phyloP scores from a whole-genome alignment of 495 filamentous ascomycete genomes.

The Penicillium canariense region DNA sequence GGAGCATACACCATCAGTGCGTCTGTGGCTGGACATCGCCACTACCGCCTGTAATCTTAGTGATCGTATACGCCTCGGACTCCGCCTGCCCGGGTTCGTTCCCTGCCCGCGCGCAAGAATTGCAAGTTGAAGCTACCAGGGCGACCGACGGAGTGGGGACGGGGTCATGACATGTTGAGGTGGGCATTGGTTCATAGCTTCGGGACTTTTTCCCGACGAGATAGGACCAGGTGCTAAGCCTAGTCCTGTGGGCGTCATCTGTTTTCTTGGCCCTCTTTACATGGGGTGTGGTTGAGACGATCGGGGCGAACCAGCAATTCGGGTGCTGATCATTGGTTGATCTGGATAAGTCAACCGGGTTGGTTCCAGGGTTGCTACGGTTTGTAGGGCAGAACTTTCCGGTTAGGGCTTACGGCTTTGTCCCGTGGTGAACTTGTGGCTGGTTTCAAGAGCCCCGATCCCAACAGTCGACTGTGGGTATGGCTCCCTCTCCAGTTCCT shows the following conservation, averaged over 20 bases:
- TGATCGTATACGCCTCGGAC: too few relatives aligned
- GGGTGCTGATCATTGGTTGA: neutral
- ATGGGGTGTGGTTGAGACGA: neutral
- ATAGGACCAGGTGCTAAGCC: neutral
- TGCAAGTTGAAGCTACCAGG: neutral
- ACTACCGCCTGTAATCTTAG: too few relatives aligned
- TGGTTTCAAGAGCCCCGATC: too few relatives aligned
- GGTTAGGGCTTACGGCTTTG: too few relatives aligned
- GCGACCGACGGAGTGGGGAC: constrained; percentile 1
- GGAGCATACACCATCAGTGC: too few relatives aligned
- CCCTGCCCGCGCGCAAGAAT: neutral
- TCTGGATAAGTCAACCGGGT: neutral
- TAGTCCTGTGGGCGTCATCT: constrained; percentile 1
- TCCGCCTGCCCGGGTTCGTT: too few relatives aligned
- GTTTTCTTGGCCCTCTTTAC: neutral
- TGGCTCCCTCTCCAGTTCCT: too few relatives aligned
- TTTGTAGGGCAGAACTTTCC: too few relatives aligned
- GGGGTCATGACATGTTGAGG: neutral
- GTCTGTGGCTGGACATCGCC: too few relatives aligned
- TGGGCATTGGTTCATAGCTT: neutral
- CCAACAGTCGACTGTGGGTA: too few relatives aligned
- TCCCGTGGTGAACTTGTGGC: too few relatives aligned
- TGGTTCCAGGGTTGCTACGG: constrained; percentile 1
- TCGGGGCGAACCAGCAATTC: neutral
- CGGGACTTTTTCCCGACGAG: neutral